A percentile compares a stretch with the other conserved stretches of the same genome.
Conservation (phyloP, 768 basidiomycete species). For the Kwoniella sp. region DNA sequence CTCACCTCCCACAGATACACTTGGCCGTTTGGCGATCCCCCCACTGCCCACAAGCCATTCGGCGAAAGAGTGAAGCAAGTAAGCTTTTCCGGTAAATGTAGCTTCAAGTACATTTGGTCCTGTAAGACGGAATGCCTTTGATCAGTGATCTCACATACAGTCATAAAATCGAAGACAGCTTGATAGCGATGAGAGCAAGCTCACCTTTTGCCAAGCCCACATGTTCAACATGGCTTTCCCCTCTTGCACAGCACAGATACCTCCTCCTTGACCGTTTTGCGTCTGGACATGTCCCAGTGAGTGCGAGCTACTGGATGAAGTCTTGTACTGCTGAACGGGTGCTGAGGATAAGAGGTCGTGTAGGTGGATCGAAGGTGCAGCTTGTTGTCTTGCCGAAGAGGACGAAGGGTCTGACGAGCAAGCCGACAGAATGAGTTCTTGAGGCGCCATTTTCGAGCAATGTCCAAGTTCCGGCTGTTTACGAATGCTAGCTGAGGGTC, state of each 20-base stretch:
- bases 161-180: too few relatives aligned
- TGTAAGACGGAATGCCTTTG: conserved; percentile 56
- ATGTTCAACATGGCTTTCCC: conserved; percentile 87
- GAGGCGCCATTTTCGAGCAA: conserved; percentile 36
- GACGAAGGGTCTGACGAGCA: conserved; percentile 38
- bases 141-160: too few relatives aligned
- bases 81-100: conserved; percentile 87
- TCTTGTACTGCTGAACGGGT: conserved; percentile 71
- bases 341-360: conserved; percentile 69
- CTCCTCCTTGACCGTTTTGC: conserved; percentile 72
- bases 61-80: conserved; percentile 75
- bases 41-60: conserved; percentile 76
- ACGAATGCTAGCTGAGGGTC: too few relatives aligned
- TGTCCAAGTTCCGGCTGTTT: background rate
- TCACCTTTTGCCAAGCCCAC: conserved; percentile 90
- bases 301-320: conserved; percentile 67
- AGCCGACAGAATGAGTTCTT: conserved; percentile 52
- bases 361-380: conserved; percentile 62
- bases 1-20: conserved; percentile 95
- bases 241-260: conserved; percentile 79
- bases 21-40: conserved; percentile 82
- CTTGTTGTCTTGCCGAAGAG: conserved; percentile 17
- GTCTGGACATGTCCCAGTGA: conserved; percentile 73
- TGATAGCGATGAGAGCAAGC: conserved; percentile 16
- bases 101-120: conserved; percentile 86